Base-by-base conservation (phyloP, 768 basidiomycete genomes). In the Lactarius pseudohatsudake region DNA sequence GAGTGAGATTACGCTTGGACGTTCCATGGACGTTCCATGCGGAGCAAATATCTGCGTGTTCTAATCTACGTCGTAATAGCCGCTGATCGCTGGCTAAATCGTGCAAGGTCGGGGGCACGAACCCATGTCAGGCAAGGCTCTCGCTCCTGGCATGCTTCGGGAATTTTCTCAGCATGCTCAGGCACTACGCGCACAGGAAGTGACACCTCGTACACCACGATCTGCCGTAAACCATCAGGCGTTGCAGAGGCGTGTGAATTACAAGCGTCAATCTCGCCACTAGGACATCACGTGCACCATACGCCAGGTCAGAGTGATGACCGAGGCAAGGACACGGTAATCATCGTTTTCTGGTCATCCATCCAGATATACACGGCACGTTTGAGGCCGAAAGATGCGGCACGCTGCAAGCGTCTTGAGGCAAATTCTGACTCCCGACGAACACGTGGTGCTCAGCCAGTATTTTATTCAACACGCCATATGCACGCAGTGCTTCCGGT, bases 181-280 rank as follows among this genome's bases (percentile, higher is more conserved):
- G 58, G 62, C 32, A 53, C 61, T 41, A 47, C 15, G 0, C 22
- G 11, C 16, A 18, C 30, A 54, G 45, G 40, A 53, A 34, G 28
- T 53, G 38, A 28, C 32, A 66, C 20, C 10, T 4, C 30, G 30
- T 34, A 58, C 45, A 10, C 50, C 47, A 32, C 56, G 38, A 26
- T 56, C 38, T 34, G 16, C 36, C 26, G 56, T 30, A 30, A 26
- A 13, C 3, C 26, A 5, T 34, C 57, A 26, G 50, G 57, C 26
- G 16, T 41, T 34, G n/a, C 30, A 28, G 30, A 18, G 43, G 57
- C 53, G 66, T 64, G 62, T 67, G 62, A 64, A 56, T 56, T 34
- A 38, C 41, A 45, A 62, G 53, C 26, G 41, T 32, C 26, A 53
- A 58, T 38, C 54, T 45, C 3, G 30, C 22, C 57, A 40, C 53